Evolutionary conservation across 139 green algal genomes (phyloP), one percentile per base, ranked within the genome.

Genomic region (Tetradesmus lagerheimii): DNA sequence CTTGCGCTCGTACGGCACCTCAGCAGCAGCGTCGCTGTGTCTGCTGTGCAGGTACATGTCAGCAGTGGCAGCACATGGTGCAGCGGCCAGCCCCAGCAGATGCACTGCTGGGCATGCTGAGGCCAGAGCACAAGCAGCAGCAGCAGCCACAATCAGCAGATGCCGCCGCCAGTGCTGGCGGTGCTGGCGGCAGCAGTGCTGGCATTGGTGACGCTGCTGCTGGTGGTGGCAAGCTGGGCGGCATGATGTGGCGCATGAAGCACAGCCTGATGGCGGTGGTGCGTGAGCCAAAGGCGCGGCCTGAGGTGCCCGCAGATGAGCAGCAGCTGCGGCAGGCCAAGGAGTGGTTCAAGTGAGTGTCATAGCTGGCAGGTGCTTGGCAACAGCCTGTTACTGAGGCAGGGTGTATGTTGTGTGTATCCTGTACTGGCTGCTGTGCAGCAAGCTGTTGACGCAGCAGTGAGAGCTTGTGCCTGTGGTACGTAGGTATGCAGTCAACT

Each of bases 241-340:
- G 62, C 84, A 83, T 89, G 84, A 64, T 89, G 39, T 23, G 66
- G 75, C 74, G 86, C 34, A 79, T 84, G 75, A 85, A 85, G 41
- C 74, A 85, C 34, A 84, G 64, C 23, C 74, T 90, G 47, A 77
- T 90, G 86, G 67, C 29, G 4, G 86, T 89, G 41, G 84, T 82
- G 82, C 71, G 31, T 20, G 45, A 67, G 84, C 79, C 57, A 29
- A 88, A 83, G 67, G 71, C 82, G 12, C 47, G 83, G 83, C 82
- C 43, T 15, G 87, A 91, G 88, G 11, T 89, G 67, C 43, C 85
- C 29, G 53, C 66, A 35, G 89, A 92, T 62, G 81, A 93, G 64
- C 8, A 83, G 80, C 74, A 93, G 77, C 84, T 93, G 83, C 37
- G 90, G 79, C 87, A 92, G 88, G 84, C 91, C 64, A 93, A 91